Evolutionary conservation across 202 grass and related monocot genomes (phyloP).

Genomic region (Hordeum pubiflorum): DNA sequence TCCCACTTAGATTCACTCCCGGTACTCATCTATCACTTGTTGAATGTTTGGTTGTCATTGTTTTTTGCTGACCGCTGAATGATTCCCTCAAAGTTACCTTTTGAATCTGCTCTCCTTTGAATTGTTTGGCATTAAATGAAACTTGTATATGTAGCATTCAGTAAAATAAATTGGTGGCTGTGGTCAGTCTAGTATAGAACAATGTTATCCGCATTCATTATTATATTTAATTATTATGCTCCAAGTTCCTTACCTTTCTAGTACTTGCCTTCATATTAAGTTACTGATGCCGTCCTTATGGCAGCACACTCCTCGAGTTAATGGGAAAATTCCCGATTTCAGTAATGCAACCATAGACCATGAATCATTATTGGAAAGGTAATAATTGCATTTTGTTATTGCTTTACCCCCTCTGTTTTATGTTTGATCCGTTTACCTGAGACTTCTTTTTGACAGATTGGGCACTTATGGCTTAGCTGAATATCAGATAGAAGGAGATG

Average conservation of each 20-base stretch:
- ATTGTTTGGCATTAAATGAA: conserved; percentile 14
- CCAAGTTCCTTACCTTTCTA: neutral
- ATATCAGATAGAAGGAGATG: conserved; percentile 96
- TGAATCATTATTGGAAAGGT: conserved; percentile 78
- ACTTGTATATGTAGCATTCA: neutral
- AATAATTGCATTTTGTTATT: conserved; percentile 1
- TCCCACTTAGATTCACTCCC: conserved; percentile 97
- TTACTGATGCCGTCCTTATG: conserved; percentile 29
- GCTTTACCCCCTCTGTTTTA: neutral
- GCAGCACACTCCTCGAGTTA: conserved; percentile 96
- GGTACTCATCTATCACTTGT: conserved; percentile 36
- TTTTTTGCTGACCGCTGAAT: neutral
- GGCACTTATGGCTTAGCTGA: conserved; percentile 88
- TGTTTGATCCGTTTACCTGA: conserved; percentile 16
- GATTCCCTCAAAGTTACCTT: conserved; percentile 24
- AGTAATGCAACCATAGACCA: conserved; percentile 88
- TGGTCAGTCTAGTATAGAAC: neutral
- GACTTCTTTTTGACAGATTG: conserved; percentile 42
- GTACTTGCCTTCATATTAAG: neutral
- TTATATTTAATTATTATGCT: conserved; percentile 4
- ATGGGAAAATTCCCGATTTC: conserved; percentile 88
- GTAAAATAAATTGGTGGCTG: neutral
- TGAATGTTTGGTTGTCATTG: neutral
- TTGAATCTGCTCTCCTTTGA: neutral
- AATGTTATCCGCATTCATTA: neutral